phyloP scores from a whole-genome alignment of 495 filamentous ascomycete species.

The Ramalina intermedia region DNA sequence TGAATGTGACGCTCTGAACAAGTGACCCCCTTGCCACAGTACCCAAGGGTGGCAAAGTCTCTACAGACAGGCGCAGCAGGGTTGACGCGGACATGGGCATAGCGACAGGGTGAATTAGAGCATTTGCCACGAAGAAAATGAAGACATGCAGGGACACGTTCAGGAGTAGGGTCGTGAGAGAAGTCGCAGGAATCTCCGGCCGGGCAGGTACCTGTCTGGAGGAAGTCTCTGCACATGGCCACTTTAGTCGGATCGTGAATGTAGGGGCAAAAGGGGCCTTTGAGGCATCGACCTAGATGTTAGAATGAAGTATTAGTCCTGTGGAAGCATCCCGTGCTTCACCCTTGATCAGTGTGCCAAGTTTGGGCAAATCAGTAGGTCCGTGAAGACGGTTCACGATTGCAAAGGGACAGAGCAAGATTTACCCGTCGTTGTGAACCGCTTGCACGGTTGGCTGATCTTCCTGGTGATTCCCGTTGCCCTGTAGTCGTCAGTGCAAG shows the following conservation, averaged over 20 bases:
- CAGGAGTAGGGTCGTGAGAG: slow-evolving; percentile 76
- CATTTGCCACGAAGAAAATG: slow-evolving; percentile 88
- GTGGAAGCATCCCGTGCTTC: not conserved
- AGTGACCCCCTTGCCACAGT: slow-evolving; percentile 68
- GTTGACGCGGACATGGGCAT: slow-evolving; percentile 74
- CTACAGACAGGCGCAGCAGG: slow-evolving; percentile 72
- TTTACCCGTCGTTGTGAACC: slow-evolving; percentile 86
- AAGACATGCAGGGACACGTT: slow-evolving; percentile 75
- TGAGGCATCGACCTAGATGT: slow-evolving; percentile 59
- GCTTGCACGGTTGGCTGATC: slow-evolving; percentile 67
- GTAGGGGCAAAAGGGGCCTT: slow-evolving; percentile 67
- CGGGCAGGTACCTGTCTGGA: slow-evolving; percentile 64
- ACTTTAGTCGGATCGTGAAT: slow-evolving; percentile 78
- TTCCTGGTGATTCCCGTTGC: slow-evolving; percentile 35
- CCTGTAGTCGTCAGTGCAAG: slow-evolving; percentile 6
- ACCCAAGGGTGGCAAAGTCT: slow-evolving; percentile 72
- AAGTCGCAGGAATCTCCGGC: slow-evolving; percentile 78
- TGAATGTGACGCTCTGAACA: slow-evolving; percentile 74
- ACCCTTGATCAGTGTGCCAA: not conserved
- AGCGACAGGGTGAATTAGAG: slow-evolving; percentile 75
- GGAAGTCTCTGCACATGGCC: slow-evolving; percentile 78
- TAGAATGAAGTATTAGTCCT: slow-evolving; percentile 21
- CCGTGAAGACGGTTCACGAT: not conserved
- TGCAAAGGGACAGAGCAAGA: slow-evolving; percentile 9
- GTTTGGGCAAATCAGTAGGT: not conserved